Base-by-base conservation (phyloP, 1,284 basidiomycete genomes). In the Trametes polyzona region DNA sequence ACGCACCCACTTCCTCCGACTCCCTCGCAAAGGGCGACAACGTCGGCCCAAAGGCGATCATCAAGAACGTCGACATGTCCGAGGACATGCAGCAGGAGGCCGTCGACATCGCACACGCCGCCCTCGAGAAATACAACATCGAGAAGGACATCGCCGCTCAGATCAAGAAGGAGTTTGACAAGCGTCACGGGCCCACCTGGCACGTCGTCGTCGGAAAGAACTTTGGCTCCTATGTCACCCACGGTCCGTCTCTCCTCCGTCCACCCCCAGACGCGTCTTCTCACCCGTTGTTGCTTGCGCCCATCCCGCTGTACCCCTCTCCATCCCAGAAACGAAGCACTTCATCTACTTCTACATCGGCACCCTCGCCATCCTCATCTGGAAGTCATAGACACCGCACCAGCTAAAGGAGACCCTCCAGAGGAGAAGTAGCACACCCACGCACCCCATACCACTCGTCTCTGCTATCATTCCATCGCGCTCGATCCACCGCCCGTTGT, bases 141-240 rank as follows among this genome's bases (percentile, higher is more conserved):
- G 96, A 98, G 81, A 98, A 97, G 78, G 94, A 99, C 75, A 95
- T 98, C 71, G 96, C 96, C 12, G 95, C 96, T 36, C 88, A 94
- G 75, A 92, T 98, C 83, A 99, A 99, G 84, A 94, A 96, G 75
- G 93, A 96, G 77, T 95, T 97, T 74, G 96, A 99, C 82, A 82
- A 87, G 75, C 82, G 89, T 73, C 90, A 93, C 68, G 93, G 92
- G 24, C 84, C 95, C 48, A 98, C 96, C 63, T 98, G 96, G 96
- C 96, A 98, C 74, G 93, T 93, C 71, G 94, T 99, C 63, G 96
- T 98, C 30, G 96, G 96, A 57, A 97, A 96, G 82, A 95, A 96
- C 79, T 96, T 95, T 84, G 95, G 95, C 44, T 95, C 92, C 76
- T 98, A 96, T 72, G 96, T 98, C 44, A 98, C 95, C 29, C 96